These are phyloP conservation scores for Globisporangium cystogenes DNA, from an alignment of 352 stramenopile species.

Conservation along the genomic window DNA sequence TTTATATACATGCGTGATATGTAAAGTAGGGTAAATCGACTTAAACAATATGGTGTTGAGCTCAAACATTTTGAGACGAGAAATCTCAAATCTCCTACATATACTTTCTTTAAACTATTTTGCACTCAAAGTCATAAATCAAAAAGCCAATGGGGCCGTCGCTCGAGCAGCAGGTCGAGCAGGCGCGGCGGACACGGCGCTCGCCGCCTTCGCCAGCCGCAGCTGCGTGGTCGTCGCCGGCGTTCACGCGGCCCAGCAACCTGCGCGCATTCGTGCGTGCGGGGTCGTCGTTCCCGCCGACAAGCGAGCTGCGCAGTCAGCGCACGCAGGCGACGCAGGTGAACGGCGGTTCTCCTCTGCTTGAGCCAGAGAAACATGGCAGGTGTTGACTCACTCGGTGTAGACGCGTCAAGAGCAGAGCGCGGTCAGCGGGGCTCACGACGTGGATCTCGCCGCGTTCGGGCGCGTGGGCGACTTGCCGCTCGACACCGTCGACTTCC, in stretches of 20 bases:
- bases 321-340: constrained; percentile 25
- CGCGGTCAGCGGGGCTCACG: not conserved
- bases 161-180: too few species aligned
- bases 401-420: not conserved
- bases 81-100: too few species aligned
- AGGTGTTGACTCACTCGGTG: not conserved
- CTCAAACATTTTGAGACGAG: too few species aligned
- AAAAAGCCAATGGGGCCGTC: too few species aligned
- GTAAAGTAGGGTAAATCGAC: too few species aligned
- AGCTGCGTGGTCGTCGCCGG: constrained; percentile 32
- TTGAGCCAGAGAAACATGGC: not conserved
- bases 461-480: constrained; percentile 43
- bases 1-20: too few species aligned
- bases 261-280: constrained; percentile 25
- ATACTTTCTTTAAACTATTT: too few species aligned
- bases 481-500: constrained; percentile 60
- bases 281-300: constrained; percentile 30
- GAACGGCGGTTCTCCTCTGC: not conserved
- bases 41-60: too few species aligned
- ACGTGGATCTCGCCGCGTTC: constrained; percentile 32
- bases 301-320: constrained; percentile 12
- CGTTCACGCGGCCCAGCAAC: constrained; percentile 42
- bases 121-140: too few species aligned
- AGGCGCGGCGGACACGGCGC: too few species aligned
- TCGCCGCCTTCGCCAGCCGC: constrained; percentile 16